Base-by-base conservation (phyloP, 768 basidiomycete species). In the Suillus plorans region DNA sequence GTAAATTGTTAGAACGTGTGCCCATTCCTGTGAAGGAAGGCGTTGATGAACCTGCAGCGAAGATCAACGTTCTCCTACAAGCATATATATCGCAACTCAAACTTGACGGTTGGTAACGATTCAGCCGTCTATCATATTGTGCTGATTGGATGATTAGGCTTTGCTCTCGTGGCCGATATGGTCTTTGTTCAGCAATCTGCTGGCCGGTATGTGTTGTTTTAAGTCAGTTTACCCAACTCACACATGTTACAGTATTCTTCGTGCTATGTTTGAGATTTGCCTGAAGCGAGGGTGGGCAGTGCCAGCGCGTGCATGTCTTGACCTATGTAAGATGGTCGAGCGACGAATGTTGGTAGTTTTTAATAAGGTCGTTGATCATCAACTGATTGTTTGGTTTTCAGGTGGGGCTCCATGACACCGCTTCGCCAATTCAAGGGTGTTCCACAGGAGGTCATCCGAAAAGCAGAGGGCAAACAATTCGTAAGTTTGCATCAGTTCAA, bases 351-450 rank as follows among this genome's bases (percentile, higher is more conserved):
- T 49, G 70, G 88, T 78, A 3, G 34, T 22, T 37, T n/a, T 0
- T 59, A 8, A 2, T 45, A 22, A 22, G 12, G 10, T 1, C 28
- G 25, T 20, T 6, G 31, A 5, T 44, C 41, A 52, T 22, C 45
- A 63, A 61, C 39, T 45, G 25, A 64, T 45, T 49, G 68, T 22
- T 60, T 60, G 45, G 55, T 12, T 5, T 55, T 36, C 62, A 95
- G 93, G 91, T 99, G 97, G 97, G 89, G 89, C 41, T 95, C 95
- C 0, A 99, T 99, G 96, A 95, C 96, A 0, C 96, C 97, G 9
- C 83, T 99, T 44, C 86, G 97, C 44, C 97, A 99, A 74, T 99
- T 99, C 84, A 94, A 90, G 75, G 90, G 91, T 68, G 89, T 97
- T 0, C 96, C 95, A 0, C 75, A 83, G 22, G 94, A 97, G 56